Percentiles rank a stretch among this genome's conserved stretches.
Conservation (phyloP, 2,329 filamentous ascomycete genomes). For the Blastomyces gilchristii region DNA sequence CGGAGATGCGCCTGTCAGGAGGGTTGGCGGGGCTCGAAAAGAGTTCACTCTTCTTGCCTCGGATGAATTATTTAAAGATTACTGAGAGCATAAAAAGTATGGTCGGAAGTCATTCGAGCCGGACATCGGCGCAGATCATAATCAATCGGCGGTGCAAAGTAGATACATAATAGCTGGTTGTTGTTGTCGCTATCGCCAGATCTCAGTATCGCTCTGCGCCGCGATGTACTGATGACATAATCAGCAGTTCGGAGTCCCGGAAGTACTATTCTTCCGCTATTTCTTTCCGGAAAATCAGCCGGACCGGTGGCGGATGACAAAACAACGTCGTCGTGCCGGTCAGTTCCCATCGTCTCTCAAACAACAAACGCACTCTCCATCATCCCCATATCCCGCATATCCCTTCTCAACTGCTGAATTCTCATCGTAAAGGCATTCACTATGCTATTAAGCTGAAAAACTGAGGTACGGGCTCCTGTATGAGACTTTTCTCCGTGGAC, state of each 20-base stretch:
- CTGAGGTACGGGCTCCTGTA: conserved; percentile 26
- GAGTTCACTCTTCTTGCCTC: not conserved
- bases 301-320: conserved; percentile 11
- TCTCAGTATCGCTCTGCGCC: not conserved
- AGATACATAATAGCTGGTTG: not conserved
- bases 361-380: not conserved
- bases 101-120: not conserved
- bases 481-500: conserved; percentile 22
- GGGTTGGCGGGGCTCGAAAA: not conserved
- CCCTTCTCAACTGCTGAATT: conserved; percentile 11
- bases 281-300: not conserved
- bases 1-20: not conserved
- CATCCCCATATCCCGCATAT: conserved; percentile 12
- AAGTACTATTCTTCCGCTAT: not conserved
- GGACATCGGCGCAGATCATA: not conserved
- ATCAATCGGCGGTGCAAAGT: not conserved
- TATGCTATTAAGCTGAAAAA: conserved; percentile 26
- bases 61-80: not conserved
- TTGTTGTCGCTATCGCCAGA: conserved; percentile 3
- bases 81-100: not conserved
- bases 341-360: not conserved
- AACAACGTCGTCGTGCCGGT: conserved; percentile 1
- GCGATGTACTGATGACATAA: conserved; percentile 2
- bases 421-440: conserved; percentile 31
- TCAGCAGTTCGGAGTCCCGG: not conserved